phyloP scores from a whole-genome alignment of 441 rosid genomes.

The Populus hybrid region DNA sequence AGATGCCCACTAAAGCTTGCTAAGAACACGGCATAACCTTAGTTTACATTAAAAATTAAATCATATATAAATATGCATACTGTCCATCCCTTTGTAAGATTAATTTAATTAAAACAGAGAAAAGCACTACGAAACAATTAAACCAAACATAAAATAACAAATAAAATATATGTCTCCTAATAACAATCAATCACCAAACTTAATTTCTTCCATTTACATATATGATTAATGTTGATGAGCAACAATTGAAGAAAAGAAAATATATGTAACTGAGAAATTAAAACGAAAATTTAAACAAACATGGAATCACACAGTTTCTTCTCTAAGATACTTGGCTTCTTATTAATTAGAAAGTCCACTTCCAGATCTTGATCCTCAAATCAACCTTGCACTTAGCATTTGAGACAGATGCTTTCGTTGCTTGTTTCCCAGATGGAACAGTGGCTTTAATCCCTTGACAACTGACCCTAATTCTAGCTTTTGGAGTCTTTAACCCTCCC shows the following conservation, averaged over 20 bases:
- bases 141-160: background rate
- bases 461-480: slow-evolving; percentile 49
- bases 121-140: background rate
- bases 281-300: background rate
- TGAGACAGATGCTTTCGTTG: slow-evolving; percentile 50
- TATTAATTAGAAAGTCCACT: slow-evolving; percentile 41
- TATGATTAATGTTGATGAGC: background rate
- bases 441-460: slow-evolving; percentile 58
- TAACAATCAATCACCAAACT: slow-evolving; percentile 6
- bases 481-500: slow-evolving; percentile 59
- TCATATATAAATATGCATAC: background rate
- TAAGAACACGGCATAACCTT: background rate
- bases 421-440: slow-evolving; percentile 50
- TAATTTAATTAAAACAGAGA: background rate
- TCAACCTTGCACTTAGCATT: slow-evolving; percentile 73
- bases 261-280: background rate
- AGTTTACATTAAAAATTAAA: background rate
- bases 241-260: background rate
- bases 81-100: background rate
- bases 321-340: background rate
- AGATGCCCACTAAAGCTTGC: background rate
- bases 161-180: background rate
- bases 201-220: slow-evolving; percentile 18
- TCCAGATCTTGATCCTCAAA: slow-evolving; percentile 24
- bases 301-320: too few species aligned